phyloP scores from a whole-genome alignment of 129 eudicot genomes.

The Silybum marianum region DNA sequence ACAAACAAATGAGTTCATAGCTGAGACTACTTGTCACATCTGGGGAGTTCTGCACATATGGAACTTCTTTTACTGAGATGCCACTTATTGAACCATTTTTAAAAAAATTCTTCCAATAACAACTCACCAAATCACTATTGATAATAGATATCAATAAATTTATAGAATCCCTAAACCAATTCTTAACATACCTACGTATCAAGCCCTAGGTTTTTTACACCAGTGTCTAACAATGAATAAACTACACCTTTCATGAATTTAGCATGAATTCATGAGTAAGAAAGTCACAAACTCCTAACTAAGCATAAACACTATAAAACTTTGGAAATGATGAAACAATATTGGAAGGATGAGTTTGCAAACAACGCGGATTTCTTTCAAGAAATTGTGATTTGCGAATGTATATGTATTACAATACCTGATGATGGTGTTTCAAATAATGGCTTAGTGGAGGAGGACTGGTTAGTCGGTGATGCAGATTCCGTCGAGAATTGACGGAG shows the following conservation, averaged over 20 bases:
- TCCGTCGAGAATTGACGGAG: conserved; percentile 49
- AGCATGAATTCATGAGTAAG: not conserved
- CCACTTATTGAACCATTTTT: not conserved
- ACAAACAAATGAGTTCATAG: not conserved
- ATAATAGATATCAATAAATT: not conserved
- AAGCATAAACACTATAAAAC: not conserved
- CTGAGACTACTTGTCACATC: not conserved
- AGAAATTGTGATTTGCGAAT: not conserved
- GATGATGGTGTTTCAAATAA: conserved; percentile 30
- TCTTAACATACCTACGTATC: not conserved
- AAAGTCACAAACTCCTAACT: conserved; percentile 10
- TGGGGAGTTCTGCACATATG: not conserved
- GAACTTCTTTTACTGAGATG: not conserved
- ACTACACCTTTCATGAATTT: not conserved
- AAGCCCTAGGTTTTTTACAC: conserved; percentile 24
- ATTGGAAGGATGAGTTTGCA: not conserved
- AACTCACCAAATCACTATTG: not conserved
- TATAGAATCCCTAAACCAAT: not conserved
- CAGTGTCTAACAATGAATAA: not conserved
- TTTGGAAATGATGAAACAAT: not conserved
- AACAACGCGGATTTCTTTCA: not conserved
- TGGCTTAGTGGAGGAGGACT: conserved; percentile 33
- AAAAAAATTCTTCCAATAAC: conserved; percentile 8
- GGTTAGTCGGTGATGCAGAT: conserved; percentile 36
- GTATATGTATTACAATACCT: conserved; percentile 26